A percentile compares a stretch with the other conserved stretches of the same genome.
phyloP scores from a whole-genome alignment of 2,329 filamentous ascomycete species.

The Cercospora brassicicola region DNA sequence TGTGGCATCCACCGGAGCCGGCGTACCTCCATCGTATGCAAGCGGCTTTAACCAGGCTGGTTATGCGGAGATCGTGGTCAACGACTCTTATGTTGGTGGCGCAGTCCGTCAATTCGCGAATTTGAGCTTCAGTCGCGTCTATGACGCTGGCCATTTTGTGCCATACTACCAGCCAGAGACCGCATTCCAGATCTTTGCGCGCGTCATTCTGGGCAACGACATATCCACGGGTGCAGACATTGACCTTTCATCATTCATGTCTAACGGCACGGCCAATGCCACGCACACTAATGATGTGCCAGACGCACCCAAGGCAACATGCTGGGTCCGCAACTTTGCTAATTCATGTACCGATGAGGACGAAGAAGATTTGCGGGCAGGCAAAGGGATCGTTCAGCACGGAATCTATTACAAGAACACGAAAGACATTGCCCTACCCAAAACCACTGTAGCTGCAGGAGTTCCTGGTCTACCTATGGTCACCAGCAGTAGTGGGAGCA shows the following conservation, averaged over 20 bases:
- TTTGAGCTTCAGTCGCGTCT: conserved; percentile 53
- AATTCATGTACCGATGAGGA: conserved; percentile 57
- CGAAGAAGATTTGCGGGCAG: conserved; percentile 49
- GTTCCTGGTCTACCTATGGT: conserved; percentile 37
- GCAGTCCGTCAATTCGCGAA: conserved; percentile 76
- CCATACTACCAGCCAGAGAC: conserved; percentile 56
- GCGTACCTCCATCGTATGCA: conserved; percentile 45
- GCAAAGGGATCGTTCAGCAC: conserved; percentile 60
- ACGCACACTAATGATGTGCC: conserved; percentile 56
- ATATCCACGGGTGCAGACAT: conserved; percentile 53
- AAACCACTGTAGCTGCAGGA: conserved; percentile 35
- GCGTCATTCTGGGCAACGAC: conserved; percentile 53
- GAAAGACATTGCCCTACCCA: conserved; percentile 42
- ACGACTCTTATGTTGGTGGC: conserved; percentile 67
- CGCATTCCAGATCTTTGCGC: conserved; percentile 54
- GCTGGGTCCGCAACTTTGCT: conserved; percentile 58
- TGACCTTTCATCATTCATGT: conserved; percentile 45
- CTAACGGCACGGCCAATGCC: conserved; percentile 59
- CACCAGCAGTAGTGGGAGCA: conserved; percentile 17
- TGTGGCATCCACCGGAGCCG: conserved; percentile 13
- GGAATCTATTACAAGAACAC: conserved; percentile 55
- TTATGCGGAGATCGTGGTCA: conserved; percentile 70
- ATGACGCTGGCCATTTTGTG: conserved; percentile 55
- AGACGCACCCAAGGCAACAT: conserved; percentile 51
- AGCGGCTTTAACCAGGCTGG: conserved; percentile 64